These are phyloP conservation scores for Musa beccarii DNA, from an alignment of 176 grass and related monocot genomes.

Conservation along the genomic window DNA sequence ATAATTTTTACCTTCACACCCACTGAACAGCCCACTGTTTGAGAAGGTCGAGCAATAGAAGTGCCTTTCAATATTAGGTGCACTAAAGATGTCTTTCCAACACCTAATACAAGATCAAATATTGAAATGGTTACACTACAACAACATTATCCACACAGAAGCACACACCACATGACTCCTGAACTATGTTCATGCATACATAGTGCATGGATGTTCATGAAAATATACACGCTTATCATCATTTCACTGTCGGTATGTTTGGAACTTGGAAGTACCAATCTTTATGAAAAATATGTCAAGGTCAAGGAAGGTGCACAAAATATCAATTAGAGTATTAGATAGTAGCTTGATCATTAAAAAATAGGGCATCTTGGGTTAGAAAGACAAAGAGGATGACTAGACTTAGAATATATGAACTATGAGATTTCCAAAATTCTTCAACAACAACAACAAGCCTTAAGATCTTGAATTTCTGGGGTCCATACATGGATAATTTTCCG, in stretches of 20 bases:
- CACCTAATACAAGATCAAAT: constrained; percentile 34
- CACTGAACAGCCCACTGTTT: constrained; percentile 75
- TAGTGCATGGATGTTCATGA: too few species aligned
- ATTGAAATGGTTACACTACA: neutral
- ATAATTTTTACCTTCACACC: constrained; percentile 41
- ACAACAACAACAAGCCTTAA: neutral
- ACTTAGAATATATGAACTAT: too few species aligned
- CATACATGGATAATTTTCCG: too few species aligned
- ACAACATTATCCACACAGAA: neutral
- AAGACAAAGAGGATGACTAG: too few species aligned
- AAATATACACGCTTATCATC: too few species aligned
- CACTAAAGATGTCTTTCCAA: constrained; percentile 81
- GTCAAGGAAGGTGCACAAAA: too few species aligned
- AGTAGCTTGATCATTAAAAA: too few species aligned
- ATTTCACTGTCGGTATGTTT: too few species aligned
- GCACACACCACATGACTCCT: neutral
- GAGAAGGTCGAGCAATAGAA: constrained; percentile 48
- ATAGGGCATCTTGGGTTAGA: too few species aligned
- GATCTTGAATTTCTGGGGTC: too few species aligned
- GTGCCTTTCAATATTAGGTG: constrained; percentile 70
- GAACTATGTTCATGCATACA: neutral
- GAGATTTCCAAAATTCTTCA: neutral
- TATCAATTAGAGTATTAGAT: too few species aligned
- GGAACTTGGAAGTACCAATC: neutral
- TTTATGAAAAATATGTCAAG: neutral